Conservation (phyloP, 768 basidiomycete species). For the Tubosaeta sp. region DNA sequence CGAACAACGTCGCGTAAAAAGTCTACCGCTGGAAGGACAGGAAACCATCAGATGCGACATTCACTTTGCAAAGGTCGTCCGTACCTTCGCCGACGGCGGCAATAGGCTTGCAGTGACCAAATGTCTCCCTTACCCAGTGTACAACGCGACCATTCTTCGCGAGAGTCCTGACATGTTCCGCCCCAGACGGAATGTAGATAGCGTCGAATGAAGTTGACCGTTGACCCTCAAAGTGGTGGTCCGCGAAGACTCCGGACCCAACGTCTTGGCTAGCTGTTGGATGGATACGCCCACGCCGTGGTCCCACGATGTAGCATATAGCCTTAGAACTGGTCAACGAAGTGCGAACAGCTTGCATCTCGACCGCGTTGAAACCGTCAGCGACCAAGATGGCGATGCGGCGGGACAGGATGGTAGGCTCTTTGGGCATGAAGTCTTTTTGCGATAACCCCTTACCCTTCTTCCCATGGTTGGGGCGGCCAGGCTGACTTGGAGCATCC, state of each 20-base stretch:
- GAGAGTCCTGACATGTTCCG: conserved; percentile 53
- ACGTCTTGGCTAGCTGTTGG: conserved; percentile 29
- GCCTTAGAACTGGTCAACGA: conserved; percentile 51
- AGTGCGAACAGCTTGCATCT: conserved; percentile 55
- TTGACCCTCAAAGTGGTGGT: conserved; percentile 75
- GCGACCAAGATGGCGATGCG: conserved; percentile 73
- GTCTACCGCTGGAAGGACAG: conserved; percentile 36
- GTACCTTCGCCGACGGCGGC: conserved; percentile 66
- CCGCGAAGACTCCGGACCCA: conserved; percentile 40
- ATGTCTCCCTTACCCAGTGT: conserved; percentile 85
- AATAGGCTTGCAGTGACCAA: conserved; percentile 82
- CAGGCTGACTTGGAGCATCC: conserved; percentile 48
- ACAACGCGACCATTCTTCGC: conserved; percentile 61
- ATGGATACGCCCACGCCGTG: conserved; percentile 51
- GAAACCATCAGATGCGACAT: not conserved
- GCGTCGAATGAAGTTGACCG: conserved; percentile 85
- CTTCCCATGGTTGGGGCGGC: conserved; percentile 54
- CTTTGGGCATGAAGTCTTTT: conserved; percentile 47
- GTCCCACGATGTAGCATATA: conserved; percentile 62
- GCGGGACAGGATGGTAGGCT: conserved; percentile 57
- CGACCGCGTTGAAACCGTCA: conserved; percentile 66
- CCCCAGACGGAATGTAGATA: conserved; percentile 71
- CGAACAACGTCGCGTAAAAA: conserved; percentile 45
- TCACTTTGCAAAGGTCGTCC: not conserved
- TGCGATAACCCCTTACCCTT: conserved; percentile 57